A percentile compares a stretch with the other conserved stretches of the same genome.
Evolutionary conservation across 2,329 filamentous ascomycete species (phyloP).

Genomic region (Hymenoscyphus occultus): DNA sequence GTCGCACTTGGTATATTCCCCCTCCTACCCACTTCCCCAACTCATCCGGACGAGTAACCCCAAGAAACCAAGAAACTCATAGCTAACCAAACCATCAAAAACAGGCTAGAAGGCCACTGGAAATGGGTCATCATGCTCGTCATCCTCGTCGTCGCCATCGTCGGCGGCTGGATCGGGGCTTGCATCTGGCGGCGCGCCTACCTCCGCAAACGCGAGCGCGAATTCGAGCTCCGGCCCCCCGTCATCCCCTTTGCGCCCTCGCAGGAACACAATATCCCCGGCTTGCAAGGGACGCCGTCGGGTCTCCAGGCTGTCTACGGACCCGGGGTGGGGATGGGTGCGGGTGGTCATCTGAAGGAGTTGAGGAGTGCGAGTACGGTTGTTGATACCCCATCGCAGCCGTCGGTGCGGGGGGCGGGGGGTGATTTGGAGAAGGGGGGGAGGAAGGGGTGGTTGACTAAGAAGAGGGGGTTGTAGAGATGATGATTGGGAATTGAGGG

Average conservation of each 20-base stretch:
- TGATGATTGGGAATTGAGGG: too few species aligned
- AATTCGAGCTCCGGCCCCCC: slow-evolving; percentile 37
- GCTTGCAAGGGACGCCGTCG: slow-evolving; percentile 13
- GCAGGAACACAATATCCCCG: slow-evolving; percentile 35
- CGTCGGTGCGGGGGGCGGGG: too few species aligned
- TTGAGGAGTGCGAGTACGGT: slow-evolving; percentile 4
- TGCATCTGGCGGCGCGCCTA: slow-evolving; percentile 72
- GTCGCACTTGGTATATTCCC: slow-evolving; percentile 19
- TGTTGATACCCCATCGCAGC: background rate
- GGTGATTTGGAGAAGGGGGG: too few species aligned
- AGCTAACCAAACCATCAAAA: slow-evolving; percentile 10
- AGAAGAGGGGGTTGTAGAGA: too few species aligned
- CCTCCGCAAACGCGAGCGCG: slow-evolving; percentile 63
- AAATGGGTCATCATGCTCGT: slow-evolving; percentile 82
- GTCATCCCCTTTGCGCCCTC: slow-evolving; percentile 38
- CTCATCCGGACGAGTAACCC: background rate
- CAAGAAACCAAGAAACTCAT: background rate
- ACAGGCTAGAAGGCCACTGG: slow-evolving; percentile 67
- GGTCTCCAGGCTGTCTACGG: slow-evolving; percentile 13
- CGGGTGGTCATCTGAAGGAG: slow-evolving; percentile 9
- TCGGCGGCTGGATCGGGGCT: slow-evolving; percentile 62
- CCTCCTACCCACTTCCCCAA: slow-evolving; percentile 13
- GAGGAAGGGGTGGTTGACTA: too few species aligned
- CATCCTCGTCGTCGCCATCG: slow-evolving; percentile 67
- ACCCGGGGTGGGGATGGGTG: slow-evolving; percentile 1